phyloP scores from a whole-genome alignment of 2,329 filamentous ascomycete species.

The Calonectria multiphialidica region DNA sequence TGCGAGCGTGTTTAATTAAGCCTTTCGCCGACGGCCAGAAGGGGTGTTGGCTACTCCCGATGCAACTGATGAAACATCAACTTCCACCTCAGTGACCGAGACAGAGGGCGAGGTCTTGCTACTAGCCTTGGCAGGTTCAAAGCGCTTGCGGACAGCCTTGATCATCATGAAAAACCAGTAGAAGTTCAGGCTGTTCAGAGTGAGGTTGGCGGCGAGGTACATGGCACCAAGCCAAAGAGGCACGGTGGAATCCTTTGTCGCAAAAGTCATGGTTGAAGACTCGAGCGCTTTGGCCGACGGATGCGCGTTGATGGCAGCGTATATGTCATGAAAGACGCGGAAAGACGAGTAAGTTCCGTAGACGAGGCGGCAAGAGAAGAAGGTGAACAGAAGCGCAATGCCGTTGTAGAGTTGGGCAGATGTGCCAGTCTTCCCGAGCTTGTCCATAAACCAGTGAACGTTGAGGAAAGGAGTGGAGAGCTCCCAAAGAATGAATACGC shows the following conservation, averaged over 20 bases:
- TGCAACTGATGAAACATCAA: conserved; percentile 46
- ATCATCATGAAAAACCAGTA: conserved; percentile 94
- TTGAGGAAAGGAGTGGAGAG: conserved; percentile 88
- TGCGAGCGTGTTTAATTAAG: conserved; percentile 22
- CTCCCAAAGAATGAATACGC: conserved; percentile 88
- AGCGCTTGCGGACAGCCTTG: conserved; percentile 80
- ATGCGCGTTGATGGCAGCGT: conserved; percentile 59
- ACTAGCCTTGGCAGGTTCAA: conserved; percentile 63
- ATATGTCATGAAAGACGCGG: conserved; percentile 79
- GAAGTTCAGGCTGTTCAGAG: conserved; percentile 82
- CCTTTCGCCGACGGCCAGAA: conserved; percentile 47
- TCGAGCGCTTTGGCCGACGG: conserved; percentile 44
- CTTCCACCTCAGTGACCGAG: conserved; percentile 40
- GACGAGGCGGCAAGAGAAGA: conserved; percentile 81
- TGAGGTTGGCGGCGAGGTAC: conserved; percentile 78
- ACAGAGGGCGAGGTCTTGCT: conserved; percentile 41
- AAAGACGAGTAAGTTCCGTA: conserved; percentile 82
- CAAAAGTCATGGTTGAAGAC: conserved; percentile 55
- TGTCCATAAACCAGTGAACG: conserved; percentile 93
- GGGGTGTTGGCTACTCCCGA: conserved; percentile 40
- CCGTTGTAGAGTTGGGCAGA: conserved; percentile 83
- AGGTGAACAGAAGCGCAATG: conserved; percentile 76
- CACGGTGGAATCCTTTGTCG: conserved; percentile 62
- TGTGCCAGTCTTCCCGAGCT: conserved; percentile 83
- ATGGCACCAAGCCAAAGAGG: conserved; percentile 77